These are phyloP conservation scores for Colletotrichum godetiae DNA, from an alignment of 2,329 filamentous ascomycete species.

Conservation along the genomic window DNA sequence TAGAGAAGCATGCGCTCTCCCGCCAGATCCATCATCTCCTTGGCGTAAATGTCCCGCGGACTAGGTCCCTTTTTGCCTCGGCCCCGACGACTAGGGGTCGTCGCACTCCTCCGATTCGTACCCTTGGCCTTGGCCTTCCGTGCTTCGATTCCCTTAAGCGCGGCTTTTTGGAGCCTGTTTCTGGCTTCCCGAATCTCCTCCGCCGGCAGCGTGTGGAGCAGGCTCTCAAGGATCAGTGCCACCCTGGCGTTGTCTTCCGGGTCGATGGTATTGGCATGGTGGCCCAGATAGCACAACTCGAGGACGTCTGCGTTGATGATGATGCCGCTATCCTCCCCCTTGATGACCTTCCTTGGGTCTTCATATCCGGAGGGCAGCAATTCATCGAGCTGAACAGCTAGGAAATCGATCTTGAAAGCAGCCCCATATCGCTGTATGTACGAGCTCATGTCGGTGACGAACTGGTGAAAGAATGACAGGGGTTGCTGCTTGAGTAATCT, in stretches of 20 bases:
- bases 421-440: slow-evolving; percentile 11
- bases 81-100: slow-evolving; percentile 35
- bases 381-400: slow-evolving; percentile 52
- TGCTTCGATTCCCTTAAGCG: slow-evolving; percentile 60
- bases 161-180: slow-evolving; percentile 50
- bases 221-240: slow-evolving; percentile 73
- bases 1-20: slow-evolving; percentile 51
- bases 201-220: slow-evolving; percentile 66
- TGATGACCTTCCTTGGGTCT: slow-evolving; percentile 54
- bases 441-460: slow-evolving; percentile 50
- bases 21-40: slow-evolving; percentile 56
- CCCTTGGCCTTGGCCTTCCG: slow-evolving; percentile 58
- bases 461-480: slow-evolving; percentile 65
- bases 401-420: slow-evolving; percentile 27
- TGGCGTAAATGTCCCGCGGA: slow-evolving; percentile 53
- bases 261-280: slow-evolving; percentile 69
- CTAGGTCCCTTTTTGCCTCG: slow-evolving; percentile 41
- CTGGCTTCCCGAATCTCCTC: slow-evolving; percentile 49
- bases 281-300: slow-evolving; percentile 72
- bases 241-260: slow-evolving; percentile 79
- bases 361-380: slow-evolving; percentile 55
- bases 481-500: slow-evolving; percentile 69
- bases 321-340: slow-evolving; percentile 45
- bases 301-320: slow-evolving; percentile 59
- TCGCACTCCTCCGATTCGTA: slow-evolving; percentile 46